phyloP scores from a whole-genome alignment of 352 stramenopile species.

The Phytopythium helicoides region DNA sequence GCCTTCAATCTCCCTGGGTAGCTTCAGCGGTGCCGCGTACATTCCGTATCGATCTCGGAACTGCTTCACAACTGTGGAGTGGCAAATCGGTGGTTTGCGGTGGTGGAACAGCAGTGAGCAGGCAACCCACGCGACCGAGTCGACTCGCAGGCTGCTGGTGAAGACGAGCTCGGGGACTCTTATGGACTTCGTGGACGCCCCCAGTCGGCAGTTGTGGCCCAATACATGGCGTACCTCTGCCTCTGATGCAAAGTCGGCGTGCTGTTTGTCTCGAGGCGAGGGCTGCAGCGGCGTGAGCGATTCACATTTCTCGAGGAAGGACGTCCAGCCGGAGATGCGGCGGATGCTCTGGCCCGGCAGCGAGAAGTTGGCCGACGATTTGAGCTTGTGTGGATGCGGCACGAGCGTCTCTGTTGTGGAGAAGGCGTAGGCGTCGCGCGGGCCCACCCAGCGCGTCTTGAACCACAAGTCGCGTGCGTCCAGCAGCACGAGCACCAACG shows the following conservation, averaged over 20 bases:
- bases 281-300: conserved; percentile 17
- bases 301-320: conserved; percentile 47
- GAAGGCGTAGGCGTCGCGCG: conserved; percentile 37
- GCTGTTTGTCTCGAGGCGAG: not conserved
- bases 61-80: conserved; percentile 39
- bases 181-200: conserved; percentile 12
- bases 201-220: conserved; percentile 43
- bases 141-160: conserved; percentile 36
- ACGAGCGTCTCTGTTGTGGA: conserved; percentile 21
- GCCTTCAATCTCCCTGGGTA: not conserved
- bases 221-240: conserved; percentile 19
- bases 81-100: conserved; percentile 48
- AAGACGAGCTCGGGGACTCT: conserved; percentile 34
- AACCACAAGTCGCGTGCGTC: conserved; percentile 58
- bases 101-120: conserved; percentile 47
- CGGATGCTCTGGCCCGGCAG: conserved; percentile 16
- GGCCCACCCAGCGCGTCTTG: conserved; percentile 51
- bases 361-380: conserved; percentile 7
- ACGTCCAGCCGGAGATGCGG: conserved; percentile 36
- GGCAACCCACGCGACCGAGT: conserved; percentile 50
- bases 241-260: not conserved
- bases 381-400: conserved; percentile 10
- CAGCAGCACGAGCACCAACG: conserved; percentile 27
- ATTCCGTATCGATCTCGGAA: conserved; percentile 41
- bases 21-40: conserved; percentile 8